Base-by-base conservation (phyloP, 2,329 filamentous ascomycete species). In the Pseudonectria buxi region DNA sequence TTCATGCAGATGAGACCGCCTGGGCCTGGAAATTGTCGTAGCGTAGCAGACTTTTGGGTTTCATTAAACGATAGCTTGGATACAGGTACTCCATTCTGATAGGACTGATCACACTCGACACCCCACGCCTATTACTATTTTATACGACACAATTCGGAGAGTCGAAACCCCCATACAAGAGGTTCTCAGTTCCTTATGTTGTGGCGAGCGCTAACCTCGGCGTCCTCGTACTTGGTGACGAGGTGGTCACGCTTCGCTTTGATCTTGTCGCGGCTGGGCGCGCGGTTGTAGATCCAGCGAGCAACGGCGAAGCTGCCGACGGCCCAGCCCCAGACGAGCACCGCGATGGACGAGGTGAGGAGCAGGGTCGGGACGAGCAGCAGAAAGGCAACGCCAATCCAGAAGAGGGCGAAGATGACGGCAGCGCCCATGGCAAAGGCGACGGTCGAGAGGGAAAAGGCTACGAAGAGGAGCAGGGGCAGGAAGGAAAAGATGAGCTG, bases 301-400 rank as follows among this genome's bases (percentile, higher is more conserved):
- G 59, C 64, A 26, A 66, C 50, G 33, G 72, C 24, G 55, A 79
- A 88, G 31, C 70, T 72, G 11, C 69, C 73, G 7, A 83, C 62
- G 7, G 71, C 78, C 77, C 80, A 85, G 13, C 74, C 59, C 76
- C 84, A 90, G 41, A 82, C 60, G 40, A 81, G 70, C 1, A 78
- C 62, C 5, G 76, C 83, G 14, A 78, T 57, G 31, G 71, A 71
- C 10, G 72, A 76, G 3, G 81, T 80, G 43, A 86, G 57, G 57
- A 85, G 74, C 26, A 90, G 62, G 1, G 78, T 73, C 2, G 84
- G 84, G 0, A 86, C 62, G 12, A 92, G 69, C 27, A 89, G 55
- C 31, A 86, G 55, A 10, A 84, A 63, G 3, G 81, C 82, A 29
- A 86, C 57, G 33, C 78, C 76, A 35, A 78, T 71, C 67, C 78